A percentile compares a stretch with the other conserved stretches of the same genome.
phyloP scores from a whole-genome alignment of 805 yeast genomes.

The Sugiyamaella mastotermitis region DNA sequence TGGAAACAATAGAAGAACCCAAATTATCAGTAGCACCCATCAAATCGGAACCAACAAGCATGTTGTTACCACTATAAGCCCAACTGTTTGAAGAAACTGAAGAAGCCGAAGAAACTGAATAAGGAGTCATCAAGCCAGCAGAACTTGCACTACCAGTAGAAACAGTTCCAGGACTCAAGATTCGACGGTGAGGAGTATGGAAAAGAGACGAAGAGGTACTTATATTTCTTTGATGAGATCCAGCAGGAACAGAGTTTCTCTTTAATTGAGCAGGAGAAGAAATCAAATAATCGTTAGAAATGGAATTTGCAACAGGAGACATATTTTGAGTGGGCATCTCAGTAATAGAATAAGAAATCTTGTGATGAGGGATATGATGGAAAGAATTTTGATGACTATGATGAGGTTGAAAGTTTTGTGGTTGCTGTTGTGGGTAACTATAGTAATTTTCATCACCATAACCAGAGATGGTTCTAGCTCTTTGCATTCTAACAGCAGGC shows the following conservation, averaged over 20 bases:
- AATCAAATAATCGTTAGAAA: not conserved
- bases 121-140: constrained; percentile 12
- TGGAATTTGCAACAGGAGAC: not conserved
- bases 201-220: constrained; percentile 1
- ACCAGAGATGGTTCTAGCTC: too few relatives aligned
- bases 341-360: not conserved
- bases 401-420: too few relatives aligned
- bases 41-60: not conserved
- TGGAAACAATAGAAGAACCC: not conserved
- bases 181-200: not conserved
- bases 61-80: not conserved
- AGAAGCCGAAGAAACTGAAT: constrained; percentile 7
- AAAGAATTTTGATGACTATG: too few relatives aligned
- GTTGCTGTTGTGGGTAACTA: too few relatives aligned
- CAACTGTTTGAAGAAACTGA: constrained; percentile 1
- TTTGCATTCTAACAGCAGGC: too few relatives aligned
- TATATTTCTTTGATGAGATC: not conserved
- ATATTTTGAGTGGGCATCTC: not conserved
- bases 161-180: not conserved
- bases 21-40: not conserved
- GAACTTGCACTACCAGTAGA: not conserved
- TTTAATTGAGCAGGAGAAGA: too few relatives aligned
- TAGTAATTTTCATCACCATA: too few relatives aligned
- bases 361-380: too few relatives aligned
- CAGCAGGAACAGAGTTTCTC: not conserved